Percentiles rank a stretch among this genome's conserved stretches.
Conservation (phyloP, 2,329 filamentous ascomycete genomes). For the Coleophoma cylindrospora region DNA sequence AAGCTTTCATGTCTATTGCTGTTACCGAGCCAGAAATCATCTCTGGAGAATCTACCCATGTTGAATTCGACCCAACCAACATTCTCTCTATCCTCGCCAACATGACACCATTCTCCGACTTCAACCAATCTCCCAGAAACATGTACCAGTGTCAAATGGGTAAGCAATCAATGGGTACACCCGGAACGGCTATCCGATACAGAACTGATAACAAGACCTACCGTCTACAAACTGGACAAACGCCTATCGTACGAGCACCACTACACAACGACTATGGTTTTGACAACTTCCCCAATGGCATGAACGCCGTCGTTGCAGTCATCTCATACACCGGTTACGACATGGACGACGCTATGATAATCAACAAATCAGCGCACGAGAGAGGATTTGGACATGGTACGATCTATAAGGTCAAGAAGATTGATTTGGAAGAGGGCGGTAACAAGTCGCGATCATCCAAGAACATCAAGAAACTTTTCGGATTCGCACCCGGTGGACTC, state of each 20-base stretch:
- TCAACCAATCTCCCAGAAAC: conserved; percentile 97
- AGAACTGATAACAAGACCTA: conserved; percentile 98
- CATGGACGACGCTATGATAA: conserved; percentile 99
- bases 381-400: conserved; percentile 93
- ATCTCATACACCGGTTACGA: conserved; percentile 99
- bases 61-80: conserved; percentile 91
- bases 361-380: conserved; percentile 96
- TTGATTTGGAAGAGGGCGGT: conserved; percentile 75
- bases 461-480: conserved; percentile 77
- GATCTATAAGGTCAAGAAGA: conserved; percentile 96
- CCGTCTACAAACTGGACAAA: conserved; percentile 90
- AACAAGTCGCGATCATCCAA: conserved; percentile 60
- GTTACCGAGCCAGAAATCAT: conserved; percentile 83
- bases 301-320: conserved; percentile 92
- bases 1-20: conserved; percentile 97
- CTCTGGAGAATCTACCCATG: conserved; percentile 86
- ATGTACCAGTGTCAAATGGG: conserved; percentile 99
- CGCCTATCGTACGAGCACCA: conserved; percentile 84
- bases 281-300: conserved; percentile 97
- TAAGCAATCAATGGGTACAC: conserved; percentile 98
- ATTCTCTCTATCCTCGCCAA: conserved; percentile 97
- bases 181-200: conserved; percentile 76
- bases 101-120: conserved; percentile 98
- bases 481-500: conserved; percentile 75
- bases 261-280: conserved; percentile 95